Percentiles rank a stretch among this genome's conserved stretches.
These are phyloP conservation scores for Blepharisma japonicum DNA, from an alignment of 73 alveolate genomes.

Conservation along the genomic window DNA sequence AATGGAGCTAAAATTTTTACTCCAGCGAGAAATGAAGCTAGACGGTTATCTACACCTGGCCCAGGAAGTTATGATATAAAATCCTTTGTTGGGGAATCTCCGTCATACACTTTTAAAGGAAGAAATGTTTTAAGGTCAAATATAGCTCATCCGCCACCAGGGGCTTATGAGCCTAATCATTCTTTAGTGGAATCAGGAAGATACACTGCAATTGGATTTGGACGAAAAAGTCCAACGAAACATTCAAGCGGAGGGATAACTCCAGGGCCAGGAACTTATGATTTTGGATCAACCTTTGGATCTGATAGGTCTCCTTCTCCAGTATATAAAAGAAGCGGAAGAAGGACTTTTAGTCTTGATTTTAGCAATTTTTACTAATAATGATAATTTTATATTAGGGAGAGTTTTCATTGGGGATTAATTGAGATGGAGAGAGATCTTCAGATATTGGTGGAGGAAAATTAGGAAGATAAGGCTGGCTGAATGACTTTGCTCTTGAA, in stretches of 20 bases:
- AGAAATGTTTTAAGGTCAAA: not conserved
- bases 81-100: not conserved
- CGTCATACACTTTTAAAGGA: not conserved
- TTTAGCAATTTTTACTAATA: too few relatives aligned
- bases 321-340: not conserved
- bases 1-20: not conserved
- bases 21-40: not conserved
- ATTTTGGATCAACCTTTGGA: not conserved
- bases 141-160: not conserved
- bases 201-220: not conserved
- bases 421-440: too few relatives aligned
- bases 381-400: too few relatives aligned
- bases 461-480: too few relatives aligned
- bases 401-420: too few relatives aligned
- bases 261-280: slow-evolving; percentile 30
- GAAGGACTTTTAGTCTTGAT: too few relatives aligned
- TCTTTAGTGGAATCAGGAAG: slow-evolving; percentile 21
- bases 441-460: too few relatives aligned
- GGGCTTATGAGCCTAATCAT: not conserved
- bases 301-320: slow-evolving; percentile 1
- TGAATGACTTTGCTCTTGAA: too few relatives aligned
- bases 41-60: slow-evolving; percentile 13
- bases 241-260: not conserved
- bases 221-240: not conserved
- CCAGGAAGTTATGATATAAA: slow-evolving; percentile 1